A percentile compares a stretch with the other conserved stretches of the same genome.
phyloP scores from a whole-genome alignment of 1,284 basidiomycete genomes.

The Singerocomus inundabilis region DNA sequence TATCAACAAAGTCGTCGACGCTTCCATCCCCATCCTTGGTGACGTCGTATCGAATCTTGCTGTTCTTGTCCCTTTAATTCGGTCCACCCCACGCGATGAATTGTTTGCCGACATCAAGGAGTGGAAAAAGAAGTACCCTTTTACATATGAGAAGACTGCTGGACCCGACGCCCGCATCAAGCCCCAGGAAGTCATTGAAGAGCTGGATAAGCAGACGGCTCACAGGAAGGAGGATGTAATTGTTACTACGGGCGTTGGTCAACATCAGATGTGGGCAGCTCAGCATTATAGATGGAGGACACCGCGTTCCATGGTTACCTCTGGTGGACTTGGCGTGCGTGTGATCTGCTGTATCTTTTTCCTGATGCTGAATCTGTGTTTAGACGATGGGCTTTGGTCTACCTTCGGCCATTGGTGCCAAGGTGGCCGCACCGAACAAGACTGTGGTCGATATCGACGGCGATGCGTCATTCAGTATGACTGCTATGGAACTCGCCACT shows the following conservation, averaged over 20 bases:
- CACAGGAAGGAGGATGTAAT: conserved; percentile 86
- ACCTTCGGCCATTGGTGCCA: conserved; percentile 92
- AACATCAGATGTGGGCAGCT: conserved; percentile 99
- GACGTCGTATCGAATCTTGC: conserved; percentile 87
- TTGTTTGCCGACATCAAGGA: conserved; percentile 83
- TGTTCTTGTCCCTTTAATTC: conserved; percentile 80
- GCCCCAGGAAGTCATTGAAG: conserved; percentile 96
- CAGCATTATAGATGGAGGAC: conserved; percentile 91
- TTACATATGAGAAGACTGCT: conserved; percentile 75
- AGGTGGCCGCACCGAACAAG: conserved; percentile 93
- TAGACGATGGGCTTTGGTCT: conserved; percentile 98
- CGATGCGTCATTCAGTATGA: conserved; percentile 98
- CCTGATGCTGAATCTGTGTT: conserved; percentile 8
- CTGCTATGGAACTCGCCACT: conserved; percentile 97
- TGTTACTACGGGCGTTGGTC: conserved; percentile 93
- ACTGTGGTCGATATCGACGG: conserved; percentile 96
- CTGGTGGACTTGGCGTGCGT: conserved; percentile 92
- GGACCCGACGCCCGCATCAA: conserved; percentile 73
- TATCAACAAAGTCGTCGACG: conserved; percentile 98
- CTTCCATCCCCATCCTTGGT: conserved; percentile 90
- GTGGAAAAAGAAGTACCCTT: conserved; percentile 92
- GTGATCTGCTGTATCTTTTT: not conserved
- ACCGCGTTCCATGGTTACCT: conserved; percentile 89
- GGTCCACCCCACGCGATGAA: conserved; percentile 57
- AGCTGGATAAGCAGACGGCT: conserved; percentile 76